Evolutionary conservation across 129 eudicot genomes (phyloP).

Genomic region (Arctium lappa): DNA sequence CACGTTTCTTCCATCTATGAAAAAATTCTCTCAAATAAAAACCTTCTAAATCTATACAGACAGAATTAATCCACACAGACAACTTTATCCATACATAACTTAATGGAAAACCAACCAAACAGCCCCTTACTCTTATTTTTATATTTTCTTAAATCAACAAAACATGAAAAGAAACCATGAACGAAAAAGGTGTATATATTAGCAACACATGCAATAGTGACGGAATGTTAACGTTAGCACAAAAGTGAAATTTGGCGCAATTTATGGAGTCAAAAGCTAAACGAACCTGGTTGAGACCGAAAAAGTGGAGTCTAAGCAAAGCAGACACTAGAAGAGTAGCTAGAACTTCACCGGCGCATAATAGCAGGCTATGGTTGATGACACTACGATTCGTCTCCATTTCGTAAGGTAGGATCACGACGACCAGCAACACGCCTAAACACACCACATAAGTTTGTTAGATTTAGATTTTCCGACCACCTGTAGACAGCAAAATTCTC

Average conservation of each 20-base stretch:
- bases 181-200: background rate
- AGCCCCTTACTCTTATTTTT: no score
- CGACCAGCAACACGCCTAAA: conserved; percentile 16
- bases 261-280: background rate
- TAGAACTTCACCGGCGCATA: conserved; percentile 39
- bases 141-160: background rate
- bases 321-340: conserved; percentile 22
- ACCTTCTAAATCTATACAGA: no score
- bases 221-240: background rate
- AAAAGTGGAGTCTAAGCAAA: conserved; percentile 24
- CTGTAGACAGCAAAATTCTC: background rate
- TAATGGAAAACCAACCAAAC: no score
- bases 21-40: no score
- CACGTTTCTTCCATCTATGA: no score
- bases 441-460: background rate
- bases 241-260: background rate
- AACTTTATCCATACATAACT: no score
- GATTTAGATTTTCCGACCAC: background rate
- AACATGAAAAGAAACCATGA: background rate
- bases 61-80: no score
- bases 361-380: conserved; percentile 22
- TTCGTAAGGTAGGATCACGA: conserved; percentile 6
- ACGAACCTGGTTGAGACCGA: conserved; percentile 25
- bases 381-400: conserved; percentile 40
- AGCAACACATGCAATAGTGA: background rate